These are phyloP conservation scores for Solanum chacoense DNA, from an alignment of 305 asterid genomes.

Conservation along the genomic window DNA sequence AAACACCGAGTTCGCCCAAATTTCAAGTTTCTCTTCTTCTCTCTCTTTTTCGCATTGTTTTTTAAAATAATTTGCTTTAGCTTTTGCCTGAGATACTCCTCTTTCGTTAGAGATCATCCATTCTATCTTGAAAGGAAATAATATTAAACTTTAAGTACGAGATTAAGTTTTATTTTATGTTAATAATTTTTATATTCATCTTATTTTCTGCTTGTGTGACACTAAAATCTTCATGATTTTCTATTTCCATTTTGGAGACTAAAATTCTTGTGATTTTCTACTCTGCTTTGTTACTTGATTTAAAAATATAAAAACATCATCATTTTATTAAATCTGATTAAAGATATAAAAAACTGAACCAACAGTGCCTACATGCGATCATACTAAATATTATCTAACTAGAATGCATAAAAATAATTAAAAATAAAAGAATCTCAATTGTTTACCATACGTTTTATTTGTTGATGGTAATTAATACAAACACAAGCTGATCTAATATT, in stretches of 20 bases:
- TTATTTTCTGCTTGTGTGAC: background rate
- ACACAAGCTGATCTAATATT: background rate
- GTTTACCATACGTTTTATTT: background rate
- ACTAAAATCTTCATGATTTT: background rate
- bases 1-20: background rate
- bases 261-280: no score
- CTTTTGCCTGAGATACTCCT: no score
- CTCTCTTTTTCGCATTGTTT: background rate
- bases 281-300: background rate
- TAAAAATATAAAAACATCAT: background rate
- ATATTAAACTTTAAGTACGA: no score
- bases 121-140: no score
- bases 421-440: background rate
- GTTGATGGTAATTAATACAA: background rate
- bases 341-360: background rate
- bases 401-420: background rate
- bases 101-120: no score
- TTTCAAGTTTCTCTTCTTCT: background rate
- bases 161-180: background rate
- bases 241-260: background rate
- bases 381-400: no score
- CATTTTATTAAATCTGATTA: background rate
- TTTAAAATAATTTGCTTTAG: no score
- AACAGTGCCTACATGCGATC: background rate
- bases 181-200: background rate